These are phyloP conservation scores for Pythium phragmitis DNA, from an alignment of 352 stramenopile genomes.

Conservation along the genomic window DNA sequence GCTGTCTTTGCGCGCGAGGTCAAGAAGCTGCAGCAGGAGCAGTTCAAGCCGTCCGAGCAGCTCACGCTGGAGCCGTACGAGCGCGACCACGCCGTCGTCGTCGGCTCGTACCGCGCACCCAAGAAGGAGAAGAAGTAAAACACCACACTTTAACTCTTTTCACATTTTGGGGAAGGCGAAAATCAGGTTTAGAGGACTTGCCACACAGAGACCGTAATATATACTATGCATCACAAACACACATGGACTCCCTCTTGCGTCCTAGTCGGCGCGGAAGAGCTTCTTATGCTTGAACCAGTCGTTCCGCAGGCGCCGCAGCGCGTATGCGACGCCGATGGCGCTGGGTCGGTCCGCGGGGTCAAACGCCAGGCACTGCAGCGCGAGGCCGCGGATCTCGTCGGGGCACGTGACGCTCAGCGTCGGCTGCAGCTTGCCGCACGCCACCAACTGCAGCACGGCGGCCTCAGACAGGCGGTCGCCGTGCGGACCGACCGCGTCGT, in stretches of 20 bases:
- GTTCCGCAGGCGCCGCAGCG: conserved; percentile 9
- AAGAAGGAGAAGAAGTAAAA: conserved; percentile 40
- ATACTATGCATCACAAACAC: conserved; percentile 3
- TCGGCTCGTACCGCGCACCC: conserved; percentile 89
- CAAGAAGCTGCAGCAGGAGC: conserved; percentile 97
- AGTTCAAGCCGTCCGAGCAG: conserved; percentile 99
- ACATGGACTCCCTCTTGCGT: not conserved
- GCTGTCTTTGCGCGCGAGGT: conserved; percentile 97
- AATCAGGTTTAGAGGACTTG: too few relatives aligned
- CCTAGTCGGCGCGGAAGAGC: not conserved
- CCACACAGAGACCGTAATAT: conserved; percentile 22
- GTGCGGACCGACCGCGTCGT: conserved; percentile 24
- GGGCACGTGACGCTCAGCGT: conserved; percentile 16
- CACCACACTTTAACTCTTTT: not conserved
- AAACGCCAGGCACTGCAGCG: conserved; percentile 27
- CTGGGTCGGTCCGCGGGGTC: conserved; percentile 18
- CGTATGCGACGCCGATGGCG: conserved; percentile 20
- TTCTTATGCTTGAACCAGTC: conserved; percentile 5
- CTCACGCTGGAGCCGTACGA: conserved; percentile 99
- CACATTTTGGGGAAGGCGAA: not conserved
- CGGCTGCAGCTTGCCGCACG: conserved; percentile 23
- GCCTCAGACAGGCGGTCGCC: conserved; percentile 31
- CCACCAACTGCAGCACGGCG: conserved; percentile 36
- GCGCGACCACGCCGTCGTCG: conserved; percentile 98
- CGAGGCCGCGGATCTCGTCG: conserved; percentile 19